Base-by-base conservation (phyloP, 805 yeast species). In the Kodamaea neixiangensis region DNA sequence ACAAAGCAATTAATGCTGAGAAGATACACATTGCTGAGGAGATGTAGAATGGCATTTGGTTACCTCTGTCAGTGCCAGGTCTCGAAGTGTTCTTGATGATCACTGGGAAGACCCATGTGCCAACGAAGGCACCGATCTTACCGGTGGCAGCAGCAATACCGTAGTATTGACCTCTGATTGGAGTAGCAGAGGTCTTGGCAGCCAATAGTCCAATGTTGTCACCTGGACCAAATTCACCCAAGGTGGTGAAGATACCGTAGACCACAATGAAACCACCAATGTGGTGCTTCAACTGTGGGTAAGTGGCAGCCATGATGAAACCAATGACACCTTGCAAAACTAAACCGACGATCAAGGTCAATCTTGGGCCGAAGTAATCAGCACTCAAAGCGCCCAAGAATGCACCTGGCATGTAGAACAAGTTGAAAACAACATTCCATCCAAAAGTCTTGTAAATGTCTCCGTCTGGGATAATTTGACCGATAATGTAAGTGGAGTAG, bases 201-300 rank as follows among this genome's bases (percentile, higher is more conserved):
- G 96, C 94, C 55, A 92, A 75, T 48, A 87, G 71, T 58, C 97
- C 97, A 66, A 87, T 86, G 69, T 87, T 89, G 70, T 90, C 89
- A 71, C 97, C 97, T 10, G 96, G 91, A 34, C 96, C 96, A 68
- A 91, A 87, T 69, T 92, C 97, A 62, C 97, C 97, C 44, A 89
- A 76, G 10, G 96, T 77, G 67, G 82, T 73, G 68, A 90, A 92
- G 55, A 92, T 83, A 73, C 97, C 97, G 64, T 86, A 92, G 29
- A 87, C 86, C 41, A 90, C 93, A 46, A 85, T 87, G 60, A 91
- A 89, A 0, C 83, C 92, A 29, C 81, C 97, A 63, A 89, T 75
- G 59, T 85, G 80, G 42, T 79, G 60, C 52, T 74, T 73, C 59
- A 92, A 74, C 29, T 65, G 62, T 29, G 75, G 72, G 63, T 86